Evolutionary conservation across 768 basidiomycete species (phyloP).

Genomic region (Lactarius evosmus): DNA sequence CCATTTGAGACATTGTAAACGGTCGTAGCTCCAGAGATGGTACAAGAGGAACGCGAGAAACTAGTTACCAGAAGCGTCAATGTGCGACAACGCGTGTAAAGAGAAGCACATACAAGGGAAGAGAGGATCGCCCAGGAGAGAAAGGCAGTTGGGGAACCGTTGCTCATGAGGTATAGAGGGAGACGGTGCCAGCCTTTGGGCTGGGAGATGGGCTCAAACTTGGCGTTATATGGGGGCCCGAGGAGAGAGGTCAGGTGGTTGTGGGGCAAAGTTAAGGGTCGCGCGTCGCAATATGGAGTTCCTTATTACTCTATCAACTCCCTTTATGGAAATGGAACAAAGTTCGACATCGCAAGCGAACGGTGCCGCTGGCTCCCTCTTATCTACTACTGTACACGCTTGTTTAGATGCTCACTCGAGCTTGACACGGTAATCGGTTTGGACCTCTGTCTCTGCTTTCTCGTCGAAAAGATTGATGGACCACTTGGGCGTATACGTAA

Average conservation of each 20-base stretch:
- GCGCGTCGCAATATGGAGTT: background rate
- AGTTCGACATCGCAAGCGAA: too few relatives aligned
- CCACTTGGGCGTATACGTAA: conserved; percentile 59
- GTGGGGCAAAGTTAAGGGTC: background rate
- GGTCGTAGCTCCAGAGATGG: conserved; percentile 82
- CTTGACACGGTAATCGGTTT: conserved; percentile 6
- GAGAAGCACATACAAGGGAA: conserved; percentile 22
- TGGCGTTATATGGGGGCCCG: background rate
- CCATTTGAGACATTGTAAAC: conserved; percentile 72
- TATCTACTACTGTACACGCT: too few relatives aligned
- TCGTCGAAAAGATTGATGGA: conserved; percentile 71
- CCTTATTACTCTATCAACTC: background rate
- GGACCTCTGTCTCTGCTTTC: conserved; percentile 43
- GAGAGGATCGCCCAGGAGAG: conserved; percentile 70
- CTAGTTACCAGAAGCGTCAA: conserved; percentile 36
- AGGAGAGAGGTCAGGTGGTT: too few relatives aligned
- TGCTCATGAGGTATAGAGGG: conserved; percentile 48
- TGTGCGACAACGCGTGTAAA: background rate
- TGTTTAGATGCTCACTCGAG: background rate
- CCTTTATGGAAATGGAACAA: background rate
- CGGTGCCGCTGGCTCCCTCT: background rate
- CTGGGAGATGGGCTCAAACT: background rate
- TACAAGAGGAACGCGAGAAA: conserved; percentile 64
- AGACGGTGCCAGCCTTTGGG: background rate
- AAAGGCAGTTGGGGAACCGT: conserved; percentile 70